Conservation (phyloP, 257 asterid species). For the Eustoma russellianum region DNA sequence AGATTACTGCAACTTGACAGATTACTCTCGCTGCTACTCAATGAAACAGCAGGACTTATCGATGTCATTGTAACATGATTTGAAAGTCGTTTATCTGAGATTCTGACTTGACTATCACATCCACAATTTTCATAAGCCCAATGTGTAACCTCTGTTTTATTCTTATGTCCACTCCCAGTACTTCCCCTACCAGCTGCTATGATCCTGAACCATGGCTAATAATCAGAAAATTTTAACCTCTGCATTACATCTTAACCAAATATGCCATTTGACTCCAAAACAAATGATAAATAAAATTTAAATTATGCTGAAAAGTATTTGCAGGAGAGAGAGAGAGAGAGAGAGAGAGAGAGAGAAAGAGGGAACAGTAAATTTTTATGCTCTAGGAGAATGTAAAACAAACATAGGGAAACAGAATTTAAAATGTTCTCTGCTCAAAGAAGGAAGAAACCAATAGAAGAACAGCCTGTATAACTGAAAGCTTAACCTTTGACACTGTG, state of each 20-base stretch:
- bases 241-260: neutral
- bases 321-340: neutral
- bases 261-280: too few relatives aligned
- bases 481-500: too few relatives aligned
- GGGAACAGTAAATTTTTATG: too few relatives aligned
- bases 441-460: too few relatives aligned
- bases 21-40: conserved; percentile 45
- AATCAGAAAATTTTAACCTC: conserved; percentile 34
- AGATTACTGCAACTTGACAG: conserved; percentile 50
- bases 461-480: too few relatives aligned
- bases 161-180: conserved; percentile 27
- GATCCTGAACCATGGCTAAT: conserved; percentile 34
- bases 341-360: neutral
- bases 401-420: too few relatives aligned
- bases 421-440: too few relatives aligned
- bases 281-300: too few relatives aligned
- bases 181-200: conserved; percentile 25
- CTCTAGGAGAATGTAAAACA: too few relatives aligned
- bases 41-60: conserved; percentile 30
- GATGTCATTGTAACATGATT: conserved; percentile 32
- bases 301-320: too few relatives aligned
- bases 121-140: conserved; percentile 28
- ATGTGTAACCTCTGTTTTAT: conserved; percentile 16
- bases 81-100: conserved; percentile 25
- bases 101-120: conserved; percentile 25